phyloP scores from a whole-genome alignment of 495 filamentous ascomycete genomes.

The Elasticomyces elasticus region DNA sequence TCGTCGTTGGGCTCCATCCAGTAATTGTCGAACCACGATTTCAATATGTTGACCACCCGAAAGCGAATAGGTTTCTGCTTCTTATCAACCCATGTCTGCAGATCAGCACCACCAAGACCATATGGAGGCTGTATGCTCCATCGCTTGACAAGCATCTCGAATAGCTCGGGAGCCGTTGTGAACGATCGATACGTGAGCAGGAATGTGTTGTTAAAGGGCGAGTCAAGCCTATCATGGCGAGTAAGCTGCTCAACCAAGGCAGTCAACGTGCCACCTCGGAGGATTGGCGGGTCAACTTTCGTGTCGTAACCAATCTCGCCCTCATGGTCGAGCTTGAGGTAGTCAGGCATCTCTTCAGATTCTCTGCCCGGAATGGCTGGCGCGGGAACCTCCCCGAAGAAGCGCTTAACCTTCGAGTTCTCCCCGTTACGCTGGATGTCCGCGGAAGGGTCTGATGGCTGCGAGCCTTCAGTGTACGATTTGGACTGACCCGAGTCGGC shows the following conservation, averaged over 20 bases:
- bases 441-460: conserved; percentile 35
- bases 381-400: conserved; percentile 77
- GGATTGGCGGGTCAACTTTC: conserved; percentile 57
- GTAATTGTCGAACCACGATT: conserved; percentile 95
- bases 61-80: conserved; percentile 95
- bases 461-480: conserved; percentile 56
- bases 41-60: conserved; percentile 91
- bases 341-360: conserved; percentile 70
- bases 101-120: conserved; percentile 62
- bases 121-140: conserved; percentile 91
- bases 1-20: conserved; percentile 95
- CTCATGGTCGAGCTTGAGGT: conserved; percentile 79
- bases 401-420: conserved; percentile 72
- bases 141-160: conserved; percentile 80
- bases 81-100: conserved; percentile 78
- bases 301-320: conserved; percentile 80
- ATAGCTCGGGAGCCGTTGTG: conserved; percentile 78
- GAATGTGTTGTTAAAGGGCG: conserved; percentile 96
- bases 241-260: conserved; percentile 95
- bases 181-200: conserved; percentile 94
- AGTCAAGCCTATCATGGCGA: conserved; percentile 87
- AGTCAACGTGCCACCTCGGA: conserved; percentile 81
- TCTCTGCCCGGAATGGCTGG: conserved; percentile 40
- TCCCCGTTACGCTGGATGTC: conserved; percentile 53
- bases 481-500: conserved; percentile 41